Evolutionary conservation across 306 rosid genomes (phyloP), one percentile per base, ranked within the genome.

Genomic region (Prunus persica): DNA sequence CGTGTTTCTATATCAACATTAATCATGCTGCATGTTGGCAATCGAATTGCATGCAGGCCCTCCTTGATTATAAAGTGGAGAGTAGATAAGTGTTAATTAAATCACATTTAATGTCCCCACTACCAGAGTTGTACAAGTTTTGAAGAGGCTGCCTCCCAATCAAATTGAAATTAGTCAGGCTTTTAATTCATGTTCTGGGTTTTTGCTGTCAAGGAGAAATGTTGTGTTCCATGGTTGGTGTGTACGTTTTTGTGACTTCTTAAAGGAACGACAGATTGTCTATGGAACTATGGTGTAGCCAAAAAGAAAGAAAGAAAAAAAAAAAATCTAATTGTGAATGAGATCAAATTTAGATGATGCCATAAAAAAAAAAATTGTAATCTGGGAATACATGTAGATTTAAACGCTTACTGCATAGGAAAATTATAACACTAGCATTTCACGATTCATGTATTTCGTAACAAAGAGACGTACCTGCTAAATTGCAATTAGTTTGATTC

Each of bases 31-130:
- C 65, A 60, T 25, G 34, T 14, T 28, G 22, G 45, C 41, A 28
- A 62, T 28, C 67, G 28, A 62, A 62, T 62, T 62, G 67, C 67
- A 62, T 28, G 67, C 43, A 28, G 67, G 43, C 43, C 67, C 45
- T 62, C 43, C 11, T 62, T 62, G 67, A 62, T 62, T 62, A 14
- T 15, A 62, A 28, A 28, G 67, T 28, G 45, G 11, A 15, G 19
- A 28, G 19, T 62, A 62, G 67, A 62, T 62, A 15, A 27, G 19
- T 28, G 45, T 14, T 12, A 62, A 14, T 62, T 28, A 13, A 15
- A 62, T 62, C 20, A 62, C 66, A 62, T 62, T 62, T 18, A 28
- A 27, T 62, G 38, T 28, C 65, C 65, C 43, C 43, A 62, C 66
- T 15, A 28, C 43, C 66, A 5, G 4, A 62, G 15, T 2, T 27